A percentile compares a stretch with the other conserved stretches of the same genome.
Conservation (phyloP, 2,329 filamentous ascomycete genomes). For the Arthroderma uncinatum region DNA sequence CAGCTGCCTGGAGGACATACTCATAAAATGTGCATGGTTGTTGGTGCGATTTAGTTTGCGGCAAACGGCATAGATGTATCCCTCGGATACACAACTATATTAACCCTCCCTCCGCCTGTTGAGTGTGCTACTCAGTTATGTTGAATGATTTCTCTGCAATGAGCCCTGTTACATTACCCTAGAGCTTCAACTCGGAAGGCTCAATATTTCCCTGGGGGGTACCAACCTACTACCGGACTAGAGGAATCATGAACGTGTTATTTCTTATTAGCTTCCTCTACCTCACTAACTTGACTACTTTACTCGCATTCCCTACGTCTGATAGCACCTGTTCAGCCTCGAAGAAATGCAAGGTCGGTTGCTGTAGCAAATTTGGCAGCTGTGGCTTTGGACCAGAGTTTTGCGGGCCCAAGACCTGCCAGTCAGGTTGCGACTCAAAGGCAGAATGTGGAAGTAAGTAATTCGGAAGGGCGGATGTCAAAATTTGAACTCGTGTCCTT, state of each 20-base stretch:
- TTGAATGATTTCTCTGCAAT: not conserved
- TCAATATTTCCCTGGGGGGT: not conserved
- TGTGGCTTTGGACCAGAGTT: conserved; percentile 4
- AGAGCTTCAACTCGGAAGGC: not conserved
- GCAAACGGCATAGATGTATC: not conserved
- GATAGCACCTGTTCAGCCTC: not conserved
- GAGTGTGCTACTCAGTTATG: not conserved
- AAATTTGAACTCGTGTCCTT: not conserved
- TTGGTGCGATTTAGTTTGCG: not conserved
- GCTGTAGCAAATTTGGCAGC: conserved; percentile 1
- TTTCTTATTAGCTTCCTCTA: not conserved
- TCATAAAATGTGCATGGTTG: not conserved
- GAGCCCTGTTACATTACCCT: not conserved
- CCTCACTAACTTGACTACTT: not conserved
- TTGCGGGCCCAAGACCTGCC: not conserved
- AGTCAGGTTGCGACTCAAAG: conserved; percentile 19
- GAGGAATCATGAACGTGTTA: not conserved
- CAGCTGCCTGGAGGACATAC: not conserved
- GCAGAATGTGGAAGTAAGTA: conserved; percentile 24
- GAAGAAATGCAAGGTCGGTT: not conserved
- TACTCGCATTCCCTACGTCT: not conserved
- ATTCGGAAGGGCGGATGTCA: not conserved
- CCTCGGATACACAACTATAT: not conserved
- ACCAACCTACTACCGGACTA: not conserved
- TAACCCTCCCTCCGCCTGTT: not conserved